These are phyloP conservation scores for Musa acuminata DNA, from an alignment of 176 grass and related monocot species.

Conservation along the genomic window DNA sequence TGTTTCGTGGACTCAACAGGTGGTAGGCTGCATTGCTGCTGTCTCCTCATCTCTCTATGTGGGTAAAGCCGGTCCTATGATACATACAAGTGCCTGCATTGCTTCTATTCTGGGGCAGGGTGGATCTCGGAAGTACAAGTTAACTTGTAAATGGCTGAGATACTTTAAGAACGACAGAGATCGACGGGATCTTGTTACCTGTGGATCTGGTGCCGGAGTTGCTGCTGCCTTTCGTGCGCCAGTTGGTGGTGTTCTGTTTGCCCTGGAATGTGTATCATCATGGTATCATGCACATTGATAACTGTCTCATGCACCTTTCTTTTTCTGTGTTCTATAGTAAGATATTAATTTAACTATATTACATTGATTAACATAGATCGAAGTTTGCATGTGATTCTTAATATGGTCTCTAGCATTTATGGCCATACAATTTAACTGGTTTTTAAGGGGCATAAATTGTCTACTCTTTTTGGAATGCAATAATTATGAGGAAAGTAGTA, in stretches of 20 bases:
- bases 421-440: not conserved
- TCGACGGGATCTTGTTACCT: constrained; percentile 82
- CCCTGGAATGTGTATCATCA: constrained; percentile 81
- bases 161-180: constrained; percentile 96
- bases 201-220: constrained; percentile 76
- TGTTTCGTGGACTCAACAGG: constrained; percentile 30
- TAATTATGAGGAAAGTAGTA: not conserved
- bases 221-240: constrained; percentile 89
- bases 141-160: constrained; percentile 78
- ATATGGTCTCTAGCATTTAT: not conserved
- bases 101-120: constrained; percentile 86
- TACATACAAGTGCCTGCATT: constrained; percentile 77
- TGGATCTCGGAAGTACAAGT: constrained; percentile 57
- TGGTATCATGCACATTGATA: constrained; percentile 49
- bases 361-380: not conserved
- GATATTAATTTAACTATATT: too few species aligned
- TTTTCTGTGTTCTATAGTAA: not conserved
- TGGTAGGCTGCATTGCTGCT: constrained; percentile 77
- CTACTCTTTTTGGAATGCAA: not conserved
- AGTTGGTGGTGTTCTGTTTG: constrained; percentile 82
- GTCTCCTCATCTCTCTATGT: constrained; percentile 87
- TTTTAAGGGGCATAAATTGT: not conserved
- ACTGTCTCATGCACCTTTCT: not conserved
- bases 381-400: not conserved
- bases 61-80: constrained; percentile 89